These are phyloP conservation scores for Steccherinum ochraceum DNA, from an alignment of 768 basidiomycete species.

Conservation along the genomic window DNA sequence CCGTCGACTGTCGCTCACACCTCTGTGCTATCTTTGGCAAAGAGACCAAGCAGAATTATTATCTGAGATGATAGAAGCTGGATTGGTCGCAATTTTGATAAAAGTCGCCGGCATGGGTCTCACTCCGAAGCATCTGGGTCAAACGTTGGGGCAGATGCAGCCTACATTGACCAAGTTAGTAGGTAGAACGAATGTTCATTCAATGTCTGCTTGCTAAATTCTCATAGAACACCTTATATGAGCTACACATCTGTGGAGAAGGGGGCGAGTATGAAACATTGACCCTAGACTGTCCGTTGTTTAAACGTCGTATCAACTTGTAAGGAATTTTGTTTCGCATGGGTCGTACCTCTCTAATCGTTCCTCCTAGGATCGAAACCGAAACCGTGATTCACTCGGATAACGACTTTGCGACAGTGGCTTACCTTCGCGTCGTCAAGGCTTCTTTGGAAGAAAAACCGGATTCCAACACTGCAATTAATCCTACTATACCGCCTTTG, in stretches of 20 bases:
- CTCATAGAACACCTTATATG: slow-evolving; percentile 68
- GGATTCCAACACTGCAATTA: neutral
- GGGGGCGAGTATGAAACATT: slow-evolving; percentile 97
- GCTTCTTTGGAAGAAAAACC: slow-evolving; percentile 59
- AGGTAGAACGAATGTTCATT: slow-evolving; percentile 15
- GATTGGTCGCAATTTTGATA: slow-evolving; percentile 80
- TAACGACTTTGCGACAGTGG: slow-evolving; percentile 84
- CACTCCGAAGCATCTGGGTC: slow-evolving; percentile 70
- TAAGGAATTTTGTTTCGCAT: slow-evolving; percentile 27
- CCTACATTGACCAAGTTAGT: slow-evolving; percentile 69
- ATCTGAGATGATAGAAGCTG: slow-evolving; percentile 75
- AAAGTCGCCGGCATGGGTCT: slow-evolving; percentile 96
- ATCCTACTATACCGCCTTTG: slow-evolving; percentile 40
- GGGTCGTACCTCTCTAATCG: neutral
- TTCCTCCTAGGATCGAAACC: slow-evolving; percentile 44
- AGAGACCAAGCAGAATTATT: slow-evolving; percentile 82
- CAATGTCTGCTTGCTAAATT: neutral
- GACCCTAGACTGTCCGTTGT: slow-evolving; percentile 85
- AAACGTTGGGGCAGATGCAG: slow-evolving; percentile 67
- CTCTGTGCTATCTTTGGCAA: slow-evolving; percentile 92
- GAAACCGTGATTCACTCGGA: slow-evolving; percentile 76
- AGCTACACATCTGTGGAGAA: slow-evolving; percentile 93
- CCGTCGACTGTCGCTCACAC: slow-evolving; percentile 68
- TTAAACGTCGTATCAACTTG: slow-evolving; percentile 72
- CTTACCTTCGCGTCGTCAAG: slow-evolving; percentile 75